Evolutionary conservation across 768 basidiomycete genomes (phyloP).

Genomic region (Sutorius australiensis): DNA sequence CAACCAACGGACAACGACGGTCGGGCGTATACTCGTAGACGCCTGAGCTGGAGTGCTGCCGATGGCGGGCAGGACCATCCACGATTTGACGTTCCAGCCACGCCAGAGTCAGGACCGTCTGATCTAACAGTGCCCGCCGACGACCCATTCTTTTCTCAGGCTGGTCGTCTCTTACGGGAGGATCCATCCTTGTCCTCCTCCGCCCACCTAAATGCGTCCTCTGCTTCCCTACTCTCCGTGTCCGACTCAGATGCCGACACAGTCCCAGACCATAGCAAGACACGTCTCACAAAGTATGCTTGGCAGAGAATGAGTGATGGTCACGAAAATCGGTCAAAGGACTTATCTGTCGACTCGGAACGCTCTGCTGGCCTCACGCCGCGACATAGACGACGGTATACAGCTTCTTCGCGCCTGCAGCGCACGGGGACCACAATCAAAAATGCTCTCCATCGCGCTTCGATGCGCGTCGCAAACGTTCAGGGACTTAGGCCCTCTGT

Average conservation of each 20-base stretch:
- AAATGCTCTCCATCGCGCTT: slow-evolving; percentile 58
- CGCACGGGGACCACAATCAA: slow-evolving; percentile 59
- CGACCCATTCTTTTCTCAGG: slow-evolving; percentile 49
- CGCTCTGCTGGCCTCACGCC: slow-evolving; percentile 39
- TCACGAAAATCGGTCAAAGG: slow-evolving; percentile 25
- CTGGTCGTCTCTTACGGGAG: slow-evolving; percentile 31
- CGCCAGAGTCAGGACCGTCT: slow-evolving; percentile 20
- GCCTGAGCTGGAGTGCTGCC: slow-evolving; percentile 55
- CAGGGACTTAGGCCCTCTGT: slow-evolving; percentile 59
- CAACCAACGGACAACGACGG: slow-evolving; percentile 32
- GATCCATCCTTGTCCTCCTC: slow-evolving; percentile 38
- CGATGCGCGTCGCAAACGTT: slow-evolving; percentile 79
- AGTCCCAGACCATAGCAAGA: slow-evolving; percentile 55
- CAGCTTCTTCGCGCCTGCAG: slow-evolving; percentile 55
- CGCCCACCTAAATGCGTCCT: slow-evolving; percentile 47
- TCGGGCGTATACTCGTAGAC: slow-evolving; percentile 42
- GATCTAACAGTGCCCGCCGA: slow-evolving; percentile 27
- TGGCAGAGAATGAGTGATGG: slow-evolving; percentile 25
- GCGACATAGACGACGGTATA: slow-evolving; percentile 38
- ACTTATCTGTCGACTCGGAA: slow-evolving; percentile 44
- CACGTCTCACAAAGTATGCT: slow-evolving; percentile 51
- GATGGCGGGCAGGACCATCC: slow-evolving; percentile 48
- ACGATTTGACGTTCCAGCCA: slow-evolving; percentile 33
- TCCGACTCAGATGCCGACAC: slow-evolving; percentile 35
- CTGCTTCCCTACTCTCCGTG: slow-evolving; percentile 45